Base-by-base conservation (phyloP, 225 moss, liverwort and hornwort species). In the Pseudisothecium myosuroides region DNA sequence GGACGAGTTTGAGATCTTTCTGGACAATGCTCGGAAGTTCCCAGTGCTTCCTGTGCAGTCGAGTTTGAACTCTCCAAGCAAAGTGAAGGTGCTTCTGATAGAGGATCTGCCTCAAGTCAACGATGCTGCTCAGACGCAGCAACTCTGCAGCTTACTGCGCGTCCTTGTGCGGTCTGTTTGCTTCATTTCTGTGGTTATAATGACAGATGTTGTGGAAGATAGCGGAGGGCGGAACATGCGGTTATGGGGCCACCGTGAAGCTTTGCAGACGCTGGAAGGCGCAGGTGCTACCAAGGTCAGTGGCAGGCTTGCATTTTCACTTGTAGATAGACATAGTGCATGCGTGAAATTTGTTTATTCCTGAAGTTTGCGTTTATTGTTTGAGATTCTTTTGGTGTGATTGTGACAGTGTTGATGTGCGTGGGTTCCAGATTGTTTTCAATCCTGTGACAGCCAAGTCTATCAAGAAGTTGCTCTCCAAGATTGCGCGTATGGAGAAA, bases 231-330 rank as follows among this genome's bases (percentile, higher is more conserved):
- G 90, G 21, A 93, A 86, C 61, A 60, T 88, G 79, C 91, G 91
- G 47, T 88, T 90, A 18, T 86, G 92, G 90, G 89, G 88, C n/a
- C 86, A 89, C 43, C 93, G 89, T 76, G 95, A 95, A 81, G 92
- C 94, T 87, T 83, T 91, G 88, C 93, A 93, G 58, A 90, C 92
- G 27, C 87, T 99, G 86, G 96, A 97, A 88, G 90, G 92, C 56
- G 95, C 91, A n/a, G 99, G 97, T 71, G 97, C 95, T 62, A 96
- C 91, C 83, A 96, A 96, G 96, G 96, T 98, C 67, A 82, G 87
- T 75, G 86, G 16, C 67, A 66, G 54, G 81, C 71, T 90, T 90
- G 81, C 82, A 67, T 59, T 83, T 69, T 50, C 76, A 61, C 79
- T 89, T 32, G 50, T 39, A 43, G 69, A 43, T 41, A 15, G 43